Conservation (phyloP, 2,329 filamentous ascomycete species). For the Elsinoe fawcettii region DNA sequence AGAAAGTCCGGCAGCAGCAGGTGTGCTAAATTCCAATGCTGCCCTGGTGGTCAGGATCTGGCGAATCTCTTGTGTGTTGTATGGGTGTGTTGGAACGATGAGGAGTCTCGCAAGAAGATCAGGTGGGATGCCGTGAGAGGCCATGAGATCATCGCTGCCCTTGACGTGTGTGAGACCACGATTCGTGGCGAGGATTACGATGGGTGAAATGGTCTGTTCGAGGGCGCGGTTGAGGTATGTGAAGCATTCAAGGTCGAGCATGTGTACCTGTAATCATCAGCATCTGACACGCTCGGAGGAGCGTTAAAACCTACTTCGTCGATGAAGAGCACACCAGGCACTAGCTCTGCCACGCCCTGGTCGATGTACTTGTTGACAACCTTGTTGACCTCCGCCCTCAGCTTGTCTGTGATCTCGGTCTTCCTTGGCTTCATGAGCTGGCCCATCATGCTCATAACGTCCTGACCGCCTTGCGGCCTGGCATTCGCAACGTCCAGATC, state of each 20-base stretch:
- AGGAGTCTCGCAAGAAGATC: slow-evolving; percentile 90
- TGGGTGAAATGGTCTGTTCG: slow-evolving; percentile 87
- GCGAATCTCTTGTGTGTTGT: slow-evolving; percentile 82
- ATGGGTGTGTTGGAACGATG: slow-evolving; percentile 90
- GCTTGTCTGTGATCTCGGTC: slow-evolving; percentile 98
- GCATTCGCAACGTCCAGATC: slow-evolving; percentile 95
- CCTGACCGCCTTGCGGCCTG: slow-evolving; percentile 89
- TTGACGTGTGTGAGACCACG: slow-evolving; percentile 88
- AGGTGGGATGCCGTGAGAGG: slow-evolving; percentile 86
- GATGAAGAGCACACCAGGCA: slow-evolving; percentile 97
- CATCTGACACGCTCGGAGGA: not conserved
- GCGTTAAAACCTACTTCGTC: slow-evolving; percentile 63
- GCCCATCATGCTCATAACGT: slow-evolving; percentile 99
- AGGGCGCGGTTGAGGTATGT: slow-evolving; percentile 98
- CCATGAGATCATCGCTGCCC: slow-evolving; percentile 54
- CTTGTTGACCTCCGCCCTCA: slow-evolving; percentile 95
- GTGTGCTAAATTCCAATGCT: slow-evolving; percentile 30
- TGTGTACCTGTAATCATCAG: slow-evolving; percentile 64
- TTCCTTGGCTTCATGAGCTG: slow-evolving; percentile 99
- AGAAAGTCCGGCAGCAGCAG: slow-evolving; percentile 28
- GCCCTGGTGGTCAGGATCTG: slow-evolving; percentile 81
- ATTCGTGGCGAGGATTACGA: slow-evolving; percentile 96
- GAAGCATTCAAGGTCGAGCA: slow-evolving; percentile 99
- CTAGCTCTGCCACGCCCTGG: slow-evolving; percentile 91
- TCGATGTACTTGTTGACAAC: slow-evolving; percentile 99